Evolutionary conservation across 306 rosid species (phyloP).

Genomic region (Vachellia pachyceras): DNA sequence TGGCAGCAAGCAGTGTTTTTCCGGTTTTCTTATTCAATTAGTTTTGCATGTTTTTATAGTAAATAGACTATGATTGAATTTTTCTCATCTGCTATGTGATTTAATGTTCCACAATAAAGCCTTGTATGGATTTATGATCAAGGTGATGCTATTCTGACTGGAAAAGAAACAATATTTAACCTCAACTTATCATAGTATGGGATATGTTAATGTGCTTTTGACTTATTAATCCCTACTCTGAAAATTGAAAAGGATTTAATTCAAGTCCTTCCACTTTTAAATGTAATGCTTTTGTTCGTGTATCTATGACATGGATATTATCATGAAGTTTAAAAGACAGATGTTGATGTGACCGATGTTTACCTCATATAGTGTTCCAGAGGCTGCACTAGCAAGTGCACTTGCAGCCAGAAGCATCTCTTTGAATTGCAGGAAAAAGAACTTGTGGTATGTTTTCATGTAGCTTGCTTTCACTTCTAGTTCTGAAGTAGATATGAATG

Average conservation of each 20-base stretch:
- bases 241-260: too few species aligned
- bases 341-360: constrained; percentile 42
- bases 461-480: constrained; percentile 11
- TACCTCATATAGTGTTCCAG: constrained; percentile 53
- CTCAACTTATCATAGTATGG: too few species aligned
- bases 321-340: constrained; percentile 7
- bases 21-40: neutral
- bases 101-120: neutral
- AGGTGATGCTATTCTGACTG: neutral
- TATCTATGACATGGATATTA: neutral
- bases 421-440: constrained; percentile 78
- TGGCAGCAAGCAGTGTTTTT: neutral
- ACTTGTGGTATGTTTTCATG: constrained; percentile 57
- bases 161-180: neutral
- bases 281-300: neutral
- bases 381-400: constrained; percentile 62
- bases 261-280: neutral
- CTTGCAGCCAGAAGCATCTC: constrained; percentile 59
- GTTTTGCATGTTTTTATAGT: neutral
- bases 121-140: neutral
- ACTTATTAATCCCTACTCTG: too few species aligned
- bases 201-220: too few species aligned
- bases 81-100: neutral
- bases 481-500: neutral
- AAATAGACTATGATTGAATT: neutral